Evolutionary conservation across 768 basidiomycete genomes (phyloP).

Genomic region (Obba rivulosa): DNA sequence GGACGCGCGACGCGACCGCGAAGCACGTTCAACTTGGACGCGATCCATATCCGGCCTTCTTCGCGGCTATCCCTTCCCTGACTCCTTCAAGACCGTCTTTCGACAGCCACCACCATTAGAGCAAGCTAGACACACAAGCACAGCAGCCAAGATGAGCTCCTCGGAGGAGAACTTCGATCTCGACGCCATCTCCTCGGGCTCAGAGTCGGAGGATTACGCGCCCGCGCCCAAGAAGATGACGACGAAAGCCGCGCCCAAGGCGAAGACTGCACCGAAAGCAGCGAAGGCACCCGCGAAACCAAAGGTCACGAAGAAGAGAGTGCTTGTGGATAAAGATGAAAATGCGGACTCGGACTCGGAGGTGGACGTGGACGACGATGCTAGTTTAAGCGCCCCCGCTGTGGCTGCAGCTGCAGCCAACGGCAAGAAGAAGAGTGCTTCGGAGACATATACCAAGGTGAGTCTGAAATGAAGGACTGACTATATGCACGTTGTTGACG

Average conservation of each 20-base stretch:
- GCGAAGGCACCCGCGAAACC: conserved; percentile 43
- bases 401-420: conserved; percentile 24
- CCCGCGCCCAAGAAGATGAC: conserved; percentile 49
- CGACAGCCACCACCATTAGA: background rate
- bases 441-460: conserved; percentile 89
- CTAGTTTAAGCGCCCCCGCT: conserved; percentile 20
- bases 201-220: conserved; percentile 64
- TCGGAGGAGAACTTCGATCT: conserved; percentile 71
- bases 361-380: conserved; percentile 35
- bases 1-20: conserved; percentile 1
- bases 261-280: conserved; percentile 41
- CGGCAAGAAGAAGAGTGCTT: conserved; percentile 79
- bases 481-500: conserved; percentile 3
- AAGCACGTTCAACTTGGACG: background rate
- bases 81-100: background rate
- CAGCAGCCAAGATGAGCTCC: conserved; percentile 51
- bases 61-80: background rate
- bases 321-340: conserved; percentile 57
- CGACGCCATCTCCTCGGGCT: conserved; percentile 45
- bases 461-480: conserved; percentile 11
- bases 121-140: background rate
- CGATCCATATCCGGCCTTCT: background rate
- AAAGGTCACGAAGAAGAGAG: conserved; percentile 66
- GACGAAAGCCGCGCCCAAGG: conserved; percentile 32
- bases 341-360: conserved; percentile 53